These are phyloP conservation scores for Tylopilus sp. DNA, from an alignment of 1,284 basidiomycete species.

Conservation along the genomic window DNA sequence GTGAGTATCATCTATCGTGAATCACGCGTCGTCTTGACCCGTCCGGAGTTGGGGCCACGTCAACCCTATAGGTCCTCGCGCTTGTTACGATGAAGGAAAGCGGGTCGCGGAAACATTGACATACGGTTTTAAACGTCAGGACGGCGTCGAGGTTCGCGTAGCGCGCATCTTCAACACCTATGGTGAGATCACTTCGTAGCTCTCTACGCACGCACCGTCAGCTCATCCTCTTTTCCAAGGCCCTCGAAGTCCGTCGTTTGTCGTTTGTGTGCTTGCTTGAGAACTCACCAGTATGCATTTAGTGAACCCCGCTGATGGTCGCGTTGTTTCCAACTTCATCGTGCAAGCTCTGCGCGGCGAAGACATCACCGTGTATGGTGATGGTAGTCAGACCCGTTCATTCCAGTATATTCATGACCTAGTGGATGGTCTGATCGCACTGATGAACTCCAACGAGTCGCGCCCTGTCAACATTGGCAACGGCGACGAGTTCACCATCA, in stretches of 20 bases:
- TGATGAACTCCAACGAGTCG: slow-evolving; percentile 89
- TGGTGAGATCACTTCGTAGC: slow-evolving; percentile 36
- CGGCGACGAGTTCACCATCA: slow-evolving; percentile 90
- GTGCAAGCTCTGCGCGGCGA: slow-evolving; percentile 93
- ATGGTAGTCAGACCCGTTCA: slow-evolving; percentile 91
- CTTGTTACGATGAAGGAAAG: slow-evolving; percentile 98
- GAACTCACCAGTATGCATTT: slow-evolving; percentile 17
- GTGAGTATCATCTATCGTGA: slow-evolving; percentile 43
- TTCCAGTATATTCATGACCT: slow-evolving; percentile 92
- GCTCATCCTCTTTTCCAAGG: slow-evolving; percentile 27
- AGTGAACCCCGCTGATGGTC: slow-evolving; percentile 96
- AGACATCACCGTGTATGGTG: slow-evolving; percentile 96
- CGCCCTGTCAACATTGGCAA: slow-evolving; percentile 96
- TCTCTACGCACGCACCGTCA: neutral
- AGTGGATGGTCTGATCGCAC: slow-evolving; percentile 76
- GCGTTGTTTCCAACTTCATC: slow-evolving; percentile 98
- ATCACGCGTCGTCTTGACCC: slow-evolving; percentile 15
- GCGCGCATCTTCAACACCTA: slow-evolving; percentile 95
- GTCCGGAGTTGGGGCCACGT: slow-evolving; percentile 86
- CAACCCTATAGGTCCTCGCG: slow-evolving; percentile 94
- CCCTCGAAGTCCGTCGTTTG: slow-evolving; percentile 43
- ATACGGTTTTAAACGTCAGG: slow-evolving; percentile 91
- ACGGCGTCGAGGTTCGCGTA: slow-evolving; percentile 91
- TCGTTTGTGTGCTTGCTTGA: neutral
- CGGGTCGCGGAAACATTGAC: slow-evolving; percentile 93